Conservation (phyloP, 257 asterid genomes). For the Gynochthodes officinalis region DNA sequence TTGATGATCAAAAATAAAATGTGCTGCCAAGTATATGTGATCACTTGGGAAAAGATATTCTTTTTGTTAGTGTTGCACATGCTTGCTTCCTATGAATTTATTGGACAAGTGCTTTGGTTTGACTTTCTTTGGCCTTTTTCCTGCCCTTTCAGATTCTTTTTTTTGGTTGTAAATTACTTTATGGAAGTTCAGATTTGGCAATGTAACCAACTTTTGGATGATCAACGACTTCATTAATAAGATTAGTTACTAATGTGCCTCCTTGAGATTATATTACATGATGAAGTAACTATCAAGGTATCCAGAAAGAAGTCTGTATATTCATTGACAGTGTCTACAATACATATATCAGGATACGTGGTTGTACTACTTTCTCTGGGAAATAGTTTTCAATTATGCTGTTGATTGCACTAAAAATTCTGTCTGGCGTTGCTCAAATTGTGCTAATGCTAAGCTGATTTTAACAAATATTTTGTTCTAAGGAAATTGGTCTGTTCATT, state of each 20-base stretch:
- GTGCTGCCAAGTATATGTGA: background rate
- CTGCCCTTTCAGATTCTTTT: background rate
- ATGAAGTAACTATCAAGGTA: background rate
- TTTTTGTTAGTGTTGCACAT: background rate
- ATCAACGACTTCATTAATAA: background rate
- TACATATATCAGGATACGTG: background rate
- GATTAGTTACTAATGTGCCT: background rate
- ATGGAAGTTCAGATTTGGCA: background rate
- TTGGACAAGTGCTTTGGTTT: background rate
- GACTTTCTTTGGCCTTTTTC: background rate
- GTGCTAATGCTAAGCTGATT: background rate
- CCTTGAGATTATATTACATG: background rate
- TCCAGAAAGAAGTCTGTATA: background rate
- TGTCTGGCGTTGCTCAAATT: background rate
- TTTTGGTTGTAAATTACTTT: background rate
- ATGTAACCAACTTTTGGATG: background rate
- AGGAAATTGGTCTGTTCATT: constrained; percentile 1
- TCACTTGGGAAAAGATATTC: background rate
- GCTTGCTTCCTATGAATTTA: background rate
- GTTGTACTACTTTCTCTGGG: background rate
- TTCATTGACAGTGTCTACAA: background rate
- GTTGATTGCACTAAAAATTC: background rate
- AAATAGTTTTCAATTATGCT: too few species aligned
- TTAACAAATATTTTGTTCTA: background rate
- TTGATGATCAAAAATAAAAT: background rate